Evolutionary conservation across 108 stramenopile species (phyloP).

Genomic region (Pseudonitzschia multiseries): DNA sequence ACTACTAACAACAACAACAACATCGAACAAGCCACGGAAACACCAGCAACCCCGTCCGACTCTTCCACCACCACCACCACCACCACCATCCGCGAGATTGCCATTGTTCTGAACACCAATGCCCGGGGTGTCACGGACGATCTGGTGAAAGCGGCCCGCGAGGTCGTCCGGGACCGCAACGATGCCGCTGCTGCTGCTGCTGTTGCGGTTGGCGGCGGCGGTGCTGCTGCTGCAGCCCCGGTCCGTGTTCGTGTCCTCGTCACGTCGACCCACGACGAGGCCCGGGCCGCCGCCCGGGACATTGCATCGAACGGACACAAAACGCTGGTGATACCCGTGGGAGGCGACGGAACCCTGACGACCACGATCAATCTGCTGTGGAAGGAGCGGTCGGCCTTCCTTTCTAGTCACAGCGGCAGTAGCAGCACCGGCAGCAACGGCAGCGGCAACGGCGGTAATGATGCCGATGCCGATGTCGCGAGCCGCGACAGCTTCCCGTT

Average conservation of each 20-base stretch:
- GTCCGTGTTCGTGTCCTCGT: slow-evolving; percentile 33
- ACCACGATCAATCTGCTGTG: slow-evolving; percentile 51
- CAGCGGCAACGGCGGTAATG: slow-evolving; percentile 2
- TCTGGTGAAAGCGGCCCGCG: slow-evolving; percentile 14
- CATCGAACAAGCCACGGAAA: too few species aligned
- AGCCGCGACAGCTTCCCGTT: slow-evolving; percentile 38
- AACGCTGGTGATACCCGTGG: slow-evolving; percentile 57
- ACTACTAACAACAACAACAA: too few species aligned
- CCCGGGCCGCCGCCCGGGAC: slow-evolving; percentile 29
- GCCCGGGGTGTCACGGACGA: slow-evolving; percentile 47
- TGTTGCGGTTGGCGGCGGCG: too few species aligned
- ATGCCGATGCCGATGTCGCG: slow-evolving; percentile 1
- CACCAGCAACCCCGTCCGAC: background rate
- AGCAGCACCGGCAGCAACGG: slow-evolving; percentile 11
- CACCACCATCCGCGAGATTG: slow-evolving; percentile 13
- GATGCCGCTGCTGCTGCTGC: too few species aligned
- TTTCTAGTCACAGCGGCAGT: slow-evolving; percentile 28
- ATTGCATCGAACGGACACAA: background rate
- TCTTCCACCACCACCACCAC: background rate
- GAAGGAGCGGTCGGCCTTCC: slow-evolving; percentile 13
- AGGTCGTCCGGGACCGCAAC: background rate
- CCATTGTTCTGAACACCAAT: slow-evolving; percentile 62
- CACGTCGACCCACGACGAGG: slow-evolving; percentile 58
- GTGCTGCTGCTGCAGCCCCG: too few species aligned
- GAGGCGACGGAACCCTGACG: slow-evolving; percentile 75